Percentiles rank a stretch among this genome's conserved stretches.
These are phyloP conservation scores for Gyrodon lividus DNA, from an alignment of 768 basidiomycete genomes.

Conservation along the genomic window DNA sequence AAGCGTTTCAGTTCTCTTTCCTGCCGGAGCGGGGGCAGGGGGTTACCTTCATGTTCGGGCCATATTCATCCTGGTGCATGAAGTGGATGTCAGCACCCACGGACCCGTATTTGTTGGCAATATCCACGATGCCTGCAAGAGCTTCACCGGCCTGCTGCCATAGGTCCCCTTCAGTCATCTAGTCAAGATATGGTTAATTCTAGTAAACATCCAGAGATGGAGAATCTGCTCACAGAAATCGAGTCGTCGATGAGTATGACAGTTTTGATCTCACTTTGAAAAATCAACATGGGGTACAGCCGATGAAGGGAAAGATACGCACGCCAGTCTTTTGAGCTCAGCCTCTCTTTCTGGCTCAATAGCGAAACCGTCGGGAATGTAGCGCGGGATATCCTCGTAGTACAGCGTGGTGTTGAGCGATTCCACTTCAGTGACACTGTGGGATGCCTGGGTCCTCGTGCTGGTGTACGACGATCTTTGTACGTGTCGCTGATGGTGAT, in stretches of 20 bases:
- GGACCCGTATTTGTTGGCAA: slow-evolving; percentile 35
- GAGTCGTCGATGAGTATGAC: slow-evolving; percentile 44
- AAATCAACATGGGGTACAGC: not conserved
- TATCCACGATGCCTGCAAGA: slow-evolving; percentile 39
- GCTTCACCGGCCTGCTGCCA: slow-evolving; percentile 43
- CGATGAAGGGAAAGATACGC: slow-evolving; percentile 10
- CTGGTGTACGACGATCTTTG: not conserved
- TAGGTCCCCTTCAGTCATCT: slow-evolving; percentile 42
- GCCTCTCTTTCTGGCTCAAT: slow-evolving; percentile 20
- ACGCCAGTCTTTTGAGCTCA: slow-evolving; percentile 25
- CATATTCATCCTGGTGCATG: slow-evolving; percentile 36
- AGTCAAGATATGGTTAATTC: not conserved
- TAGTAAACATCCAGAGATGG: not conserved
- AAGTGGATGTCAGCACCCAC: slow-evolving; percentile 44
- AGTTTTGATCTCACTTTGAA: slow-evolving; percentile 38
- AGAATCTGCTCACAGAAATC: slow-evolving; percentile 28
- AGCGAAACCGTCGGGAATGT: slow-evolving; percentile 14
- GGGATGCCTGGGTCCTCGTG: not conserved
- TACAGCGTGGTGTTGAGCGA: slow-evolving; percentile 25
- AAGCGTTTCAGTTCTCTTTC: not conserved
- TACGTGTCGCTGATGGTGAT: slow-evolving; percentile 12
- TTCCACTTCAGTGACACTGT: slow-evolving; percentile 14
- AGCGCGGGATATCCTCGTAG: slow-evolving; percentile 29
- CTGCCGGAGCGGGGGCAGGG: not conserved
- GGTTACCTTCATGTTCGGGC: slow-evolving; percentile 24